Evolutionary conservation across 1,284 basidiomycete genomes (phyloP).

Genomic region (Cutaneotrichosporon cutaneum): DNA sequence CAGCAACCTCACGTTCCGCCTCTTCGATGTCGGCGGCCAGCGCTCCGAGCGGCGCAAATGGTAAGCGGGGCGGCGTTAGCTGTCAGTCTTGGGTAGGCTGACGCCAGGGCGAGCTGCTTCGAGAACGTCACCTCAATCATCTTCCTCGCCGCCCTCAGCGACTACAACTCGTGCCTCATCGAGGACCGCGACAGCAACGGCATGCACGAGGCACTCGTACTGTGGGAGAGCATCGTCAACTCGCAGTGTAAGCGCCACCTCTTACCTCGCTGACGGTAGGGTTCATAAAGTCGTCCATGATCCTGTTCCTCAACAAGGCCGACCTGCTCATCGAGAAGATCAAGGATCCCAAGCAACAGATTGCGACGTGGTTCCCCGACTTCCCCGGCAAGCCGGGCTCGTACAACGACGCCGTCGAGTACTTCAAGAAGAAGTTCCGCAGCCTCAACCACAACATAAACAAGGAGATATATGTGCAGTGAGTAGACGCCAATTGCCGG

Average conservation of each 20-base stretch:
- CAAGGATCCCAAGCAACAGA: conserved; percentile 64
- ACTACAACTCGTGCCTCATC: conserved; percentile 92
- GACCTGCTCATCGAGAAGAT: conserved; percentile 87
- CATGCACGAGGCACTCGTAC: conserved; percentile 95
- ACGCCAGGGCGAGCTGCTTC: conserved; percentile 61
- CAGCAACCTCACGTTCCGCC: conserved; percentile 54
- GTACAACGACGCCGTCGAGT: conserved; percentile 58
- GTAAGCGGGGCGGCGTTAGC: conserved; percentile 42
- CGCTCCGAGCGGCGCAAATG: conserved; percentile 91
- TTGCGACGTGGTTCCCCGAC: conserved; percentile 78
- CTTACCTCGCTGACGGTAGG: conserved; percentile 53
- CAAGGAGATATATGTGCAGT: conserved; percentile 93
- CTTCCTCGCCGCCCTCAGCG: conserved; percentile 87
- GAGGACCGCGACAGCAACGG: conserved; percentile 97
- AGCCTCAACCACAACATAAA: conserved; percentile 75
- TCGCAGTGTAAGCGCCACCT: conserved; percentile 57
- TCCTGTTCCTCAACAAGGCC: conserved; percentile 86
- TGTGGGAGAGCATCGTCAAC: conserved; percentile 92
- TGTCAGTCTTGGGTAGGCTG: not conserved
- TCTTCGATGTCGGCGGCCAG: conserved; percentile 95
- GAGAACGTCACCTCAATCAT: conserved; percentile 94
- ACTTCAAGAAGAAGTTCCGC: conserved; percentile 84
- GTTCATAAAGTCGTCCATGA: conserved; percentile 89
- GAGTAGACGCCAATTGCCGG: conserved; percentile 47
- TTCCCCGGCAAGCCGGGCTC: conserved; percentile 60